Evolutionary conservation across 2,329 filamentous ascomycete species (phyloP).

Genomic region (Hymenoscyphus linearis): DNA sequence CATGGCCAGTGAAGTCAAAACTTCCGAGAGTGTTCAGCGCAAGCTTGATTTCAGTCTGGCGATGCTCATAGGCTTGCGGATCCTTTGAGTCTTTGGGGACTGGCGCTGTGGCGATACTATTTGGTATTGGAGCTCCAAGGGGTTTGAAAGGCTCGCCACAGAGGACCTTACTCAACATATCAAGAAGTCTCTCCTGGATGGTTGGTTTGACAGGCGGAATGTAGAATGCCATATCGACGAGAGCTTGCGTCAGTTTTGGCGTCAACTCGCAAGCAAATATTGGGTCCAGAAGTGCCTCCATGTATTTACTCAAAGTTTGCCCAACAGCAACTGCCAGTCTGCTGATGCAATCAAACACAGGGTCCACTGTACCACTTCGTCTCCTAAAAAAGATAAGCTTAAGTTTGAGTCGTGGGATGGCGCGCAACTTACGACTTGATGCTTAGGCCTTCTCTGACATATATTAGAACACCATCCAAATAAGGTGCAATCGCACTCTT

Average conservation of each 20-base stretch:
- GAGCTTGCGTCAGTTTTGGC: constrained; percentile 85
- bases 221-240: constrained; percentile 98
- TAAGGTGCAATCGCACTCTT: constrained; percentile 94
- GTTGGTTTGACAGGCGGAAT: constrained; percentile 89
- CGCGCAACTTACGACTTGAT: constrained; percentile 57
- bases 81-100: constrained; percentile 84
- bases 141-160: constrained; percentile 90
- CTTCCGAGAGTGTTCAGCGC: constrained; percentile 94
- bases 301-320: constrained; percentile 96
- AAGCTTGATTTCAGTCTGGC: constrained; percentile 83
- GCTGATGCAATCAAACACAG: constrained; percentile 96
- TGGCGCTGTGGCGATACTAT: constrained; percentile 74
- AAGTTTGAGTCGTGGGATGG: background rate
- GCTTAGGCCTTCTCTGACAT: constrained; percentile 86
- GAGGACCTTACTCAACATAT: constrained; percentile 91
- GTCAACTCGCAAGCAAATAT: constrained; percentile 96
- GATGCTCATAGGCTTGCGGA: constrained; percentile 70
- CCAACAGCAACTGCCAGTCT: constrained; percentile 92
- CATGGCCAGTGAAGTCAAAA: constrained; percentile 89
- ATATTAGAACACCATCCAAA: constrained; percentile 86
- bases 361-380: constrained; percentile 48
- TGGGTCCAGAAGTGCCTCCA: constrained; percentile 89
- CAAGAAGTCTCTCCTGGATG: constrained; percentile 88
- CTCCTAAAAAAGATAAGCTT: constrained; percentile 35
- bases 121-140: constrained; percentile 79